Base-by-base conservation (phyloP, 2,329 filamentous ascomycete genomes). In the Penicillium sp. region DNA sequence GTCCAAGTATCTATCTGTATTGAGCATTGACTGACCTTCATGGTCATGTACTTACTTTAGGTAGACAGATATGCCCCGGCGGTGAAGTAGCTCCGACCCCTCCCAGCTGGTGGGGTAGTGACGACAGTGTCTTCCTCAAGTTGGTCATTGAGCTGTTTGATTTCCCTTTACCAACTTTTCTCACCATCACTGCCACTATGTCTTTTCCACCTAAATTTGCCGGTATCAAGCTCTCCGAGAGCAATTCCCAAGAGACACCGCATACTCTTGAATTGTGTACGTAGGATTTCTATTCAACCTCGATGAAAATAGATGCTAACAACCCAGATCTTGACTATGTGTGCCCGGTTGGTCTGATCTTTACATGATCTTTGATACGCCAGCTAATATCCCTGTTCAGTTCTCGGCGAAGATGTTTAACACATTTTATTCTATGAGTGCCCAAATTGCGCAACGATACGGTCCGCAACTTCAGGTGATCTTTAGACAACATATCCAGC, bases 401-500 rank as follows among this genome's bases (percentile, higher is more conserved):
- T 88, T 84, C 77, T 85, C 80, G 29, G 82, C 81, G 52, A 88
- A 88, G 65, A 75, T 91, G 64, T 97, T 94, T 83, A 83, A 86
- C 57, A 93, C 89, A 2, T 75, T 97, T 62, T 86, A 87, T 73
- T 77, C 78, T 24, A 83, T 96, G 52, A 78, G 84, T 53, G 87
- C 89, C 1, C 70, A 83, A 41, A 79, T 96, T 61, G 78, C 59
- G 24, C 63, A 78, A 43, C 85, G 85, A 63, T 85, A 88, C 58
- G 63, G 75, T 20, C 79, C 77, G 53, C 80, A 80, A 55, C 76
- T 96, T 2, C 81, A 89, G 63, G 79, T 96, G 62, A 83, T 97
- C 66, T 90, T 97, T 79, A 88, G 92, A 43, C 92, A 93, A 70
- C 91, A 96, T 70, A 84, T 97, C 65, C 91, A 96, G 77, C 91